Evolutionary conservation across 1,284 basidiomycete species (phyloP).

Genomic region (Paramarasmius palmivorus): DNA sequence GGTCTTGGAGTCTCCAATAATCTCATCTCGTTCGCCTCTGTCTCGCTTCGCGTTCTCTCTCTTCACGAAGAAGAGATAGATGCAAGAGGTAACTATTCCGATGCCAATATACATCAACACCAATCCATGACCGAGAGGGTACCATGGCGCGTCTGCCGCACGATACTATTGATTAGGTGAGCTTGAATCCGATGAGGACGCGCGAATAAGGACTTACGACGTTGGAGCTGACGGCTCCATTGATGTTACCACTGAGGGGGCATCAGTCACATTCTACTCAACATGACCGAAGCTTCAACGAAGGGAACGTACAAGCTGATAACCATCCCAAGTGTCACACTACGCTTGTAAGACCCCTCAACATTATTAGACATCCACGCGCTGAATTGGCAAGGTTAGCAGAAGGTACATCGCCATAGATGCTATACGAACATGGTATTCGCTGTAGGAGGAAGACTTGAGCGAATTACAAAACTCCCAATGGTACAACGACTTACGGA

Average conservation of each 20-base stretch:
- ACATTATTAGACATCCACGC: slow-evolving; percentile 75
- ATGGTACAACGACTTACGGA: slow-evolving; percentile 45
- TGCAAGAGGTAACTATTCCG: slow-evolving; percentile 53
- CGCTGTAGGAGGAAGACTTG: slow-evolving; percentile 32
- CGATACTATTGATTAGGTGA: slow-evolving; percentile 49
- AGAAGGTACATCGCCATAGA: background rate
- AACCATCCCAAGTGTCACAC: slow-evolving; percentile 69
- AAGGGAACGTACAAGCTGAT: slow-evolving; percentile 65
- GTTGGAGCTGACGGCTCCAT: slow-evolving; percentile 72
- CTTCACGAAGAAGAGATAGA: slow-evolving; percentile 48
- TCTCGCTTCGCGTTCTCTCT: slow-evolving; percentile 64
- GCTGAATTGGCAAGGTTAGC: slow-evolving; percentile 27
- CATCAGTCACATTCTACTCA: background rate
- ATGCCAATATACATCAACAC: slow-evolving; percentile 72
- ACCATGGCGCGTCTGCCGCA: slow-evolving; percentile 66
- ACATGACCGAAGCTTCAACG: background rate
- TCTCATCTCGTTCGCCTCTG: slow-evolving; percentile 66
- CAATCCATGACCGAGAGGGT: slow-evolving; percentile 62
- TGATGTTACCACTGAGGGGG: slow-evolving; percentile 57
- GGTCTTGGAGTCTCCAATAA: slow-evolving; percentile 47
- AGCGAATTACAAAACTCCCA: background rate
- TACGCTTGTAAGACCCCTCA: slow-evolving; percentile 76
- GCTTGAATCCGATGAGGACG: slow-evolving; percentile 3
- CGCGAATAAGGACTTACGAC: slow-evolving; percentile 42
- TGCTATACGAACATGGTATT: slow-evolving; percentile 52